phyloP scores from a whole-genome alignment of 257 asterid genomes.

The Jasminum sambac region DNA sequence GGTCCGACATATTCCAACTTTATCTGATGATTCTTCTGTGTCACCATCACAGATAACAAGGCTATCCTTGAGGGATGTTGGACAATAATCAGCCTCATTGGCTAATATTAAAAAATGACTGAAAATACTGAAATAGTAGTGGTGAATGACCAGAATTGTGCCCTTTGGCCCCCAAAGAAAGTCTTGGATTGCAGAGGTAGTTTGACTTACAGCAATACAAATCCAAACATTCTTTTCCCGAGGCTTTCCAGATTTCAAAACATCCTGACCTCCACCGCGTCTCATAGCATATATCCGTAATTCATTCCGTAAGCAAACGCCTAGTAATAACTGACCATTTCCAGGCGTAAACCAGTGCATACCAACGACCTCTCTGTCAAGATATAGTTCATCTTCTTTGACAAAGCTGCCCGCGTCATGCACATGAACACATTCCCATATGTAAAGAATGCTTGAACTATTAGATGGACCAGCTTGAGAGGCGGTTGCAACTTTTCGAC shows the following conservation, averaged over 20 bases:
- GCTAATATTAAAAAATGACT: constrained; percentile 51
- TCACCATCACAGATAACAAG: constrained; percentile 23
- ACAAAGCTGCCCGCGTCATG: constrained; percentile 66
- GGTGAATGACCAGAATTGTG: constrained; percentile 58
- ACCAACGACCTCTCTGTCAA: constrained; percentile 67
- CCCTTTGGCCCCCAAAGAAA: constrained; percentile 96
- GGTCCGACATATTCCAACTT: constrained; percentile 29
- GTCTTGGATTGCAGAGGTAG: constrained; percentile 52
- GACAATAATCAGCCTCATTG: constrained; percentile 29
- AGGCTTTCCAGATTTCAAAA: constrained; percentile 53
- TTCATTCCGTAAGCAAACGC: constrained; percentile 68
- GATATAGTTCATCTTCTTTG: constrained; percentile 63
- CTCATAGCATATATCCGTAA: constrained; percentile 59
- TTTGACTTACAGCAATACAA: constrained; percentile 62
- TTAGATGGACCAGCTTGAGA: constrained; percentile 35
- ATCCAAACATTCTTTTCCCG: constrained; percentile 64
- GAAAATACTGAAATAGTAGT: constrained; percentile 63
- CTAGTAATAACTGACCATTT: constrained; percentile 74
- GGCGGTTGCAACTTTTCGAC: constrained; percentile 68
- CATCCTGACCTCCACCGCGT: constrained; percentile 63
- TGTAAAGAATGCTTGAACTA: constrained; percentile 43
- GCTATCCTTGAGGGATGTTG: constrained; percentile 21
- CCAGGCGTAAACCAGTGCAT: constrained; percentile 76
- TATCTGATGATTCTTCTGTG: constrained; percentile 24
- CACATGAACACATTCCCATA: constrained; percentile 80